These are phyloP conservation scores for Parasarocladium wereldwijsianum DNA, from an alignment of 2,329 filamentous ascomycete species.

Conservation along the genomic window DNA sequence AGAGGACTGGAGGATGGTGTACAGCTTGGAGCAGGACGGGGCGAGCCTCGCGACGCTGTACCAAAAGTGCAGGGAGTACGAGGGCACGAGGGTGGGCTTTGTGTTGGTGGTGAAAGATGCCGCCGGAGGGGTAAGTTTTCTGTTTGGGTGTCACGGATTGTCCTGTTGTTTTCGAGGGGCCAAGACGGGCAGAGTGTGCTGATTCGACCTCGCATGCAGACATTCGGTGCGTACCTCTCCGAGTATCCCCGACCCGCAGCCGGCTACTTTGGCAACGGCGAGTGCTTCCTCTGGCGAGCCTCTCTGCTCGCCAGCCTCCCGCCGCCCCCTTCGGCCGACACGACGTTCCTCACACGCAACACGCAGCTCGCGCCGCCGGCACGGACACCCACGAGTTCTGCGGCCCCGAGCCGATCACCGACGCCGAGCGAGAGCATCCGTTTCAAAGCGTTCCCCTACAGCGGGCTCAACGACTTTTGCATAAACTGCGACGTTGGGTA, in stretches of 20 bases:
- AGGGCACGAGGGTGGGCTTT: slow-evolving; percentile 64
- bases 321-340: slow-evolving; percentile 36
- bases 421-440: slow-evolving; percentile 62
- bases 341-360: slow-evolving; percentile 28
- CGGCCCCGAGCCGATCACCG: slow-evolving; percentile 14
- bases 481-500: slow-evolving; percentile 82
- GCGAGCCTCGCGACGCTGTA: slow-evolving; percentile 80
- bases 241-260: slow-evolving; percentile 69
- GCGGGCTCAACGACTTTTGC: slow-evolving; percentile 90
- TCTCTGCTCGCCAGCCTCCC: slow-evolving; percentile 40
- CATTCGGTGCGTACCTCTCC: slow-evolving; percentile 89
- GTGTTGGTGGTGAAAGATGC: slow-evolving; percentile 76
- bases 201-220: slow-evolving; percentile 21
- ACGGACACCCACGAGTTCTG: slow-evolving; percentile 11
- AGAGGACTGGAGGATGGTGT: slow-evolving; percentile 74
- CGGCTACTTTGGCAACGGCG: slow-evolving; percentile 89
- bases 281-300: slow-evolving; percentile 65
- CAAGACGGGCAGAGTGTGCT: not conserved
- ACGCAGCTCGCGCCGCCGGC: slow-evolving; percentile 18
- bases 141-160: not conserved
- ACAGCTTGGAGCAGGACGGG: slow-evolving; percentile 85
- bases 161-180: no score
- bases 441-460: slow-evolving; percentile 96
- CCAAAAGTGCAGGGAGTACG: slow-evolving; percentile 54
- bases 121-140: slow-evolving; percentile 50